Evolutionary conservation across 805 yeast species (phyloP).

Genomic region (Kregervanrija fluxuum): DNA sequence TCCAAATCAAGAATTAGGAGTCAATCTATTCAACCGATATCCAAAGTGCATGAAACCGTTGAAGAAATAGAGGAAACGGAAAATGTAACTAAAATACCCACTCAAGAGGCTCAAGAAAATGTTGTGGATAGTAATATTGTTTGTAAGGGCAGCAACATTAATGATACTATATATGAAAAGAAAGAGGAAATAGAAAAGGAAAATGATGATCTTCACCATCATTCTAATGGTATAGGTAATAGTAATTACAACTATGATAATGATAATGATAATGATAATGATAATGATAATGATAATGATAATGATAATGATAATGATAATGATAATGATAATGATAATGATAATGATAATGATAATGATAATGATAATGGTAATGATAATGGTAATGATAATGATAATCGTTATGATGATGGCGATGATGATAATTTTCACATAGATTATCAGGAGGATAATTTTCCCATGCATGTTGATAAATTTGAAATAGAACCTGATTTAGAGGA

Average conservation of each 20-base stretch:
- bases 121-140: too few species aligned
- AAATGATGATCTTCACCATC: neutral
- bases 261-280: neutral
- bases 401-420: neutral
- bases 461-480: too few species aligned
- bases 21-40: neutral
- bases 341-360: neutral
- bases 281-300: neutral
- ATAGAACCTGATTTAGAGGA: too few species aligned
- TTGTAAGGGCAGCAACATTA: too few species aligned
- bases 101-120: too few species aligned
- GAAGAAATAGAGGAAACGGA: slow-evolving; percentile 4
- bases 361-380: neutral
- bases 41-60: slow-evolving; percentile 1
- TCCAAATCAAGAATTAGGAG: slow-evolving; percentile 9
- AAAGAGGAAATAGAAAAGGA: neutral
- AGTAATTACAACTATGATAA: neutral
- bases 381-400: neutral
- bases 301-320: neutral
- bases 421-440: neutral
- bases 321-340: neutral
- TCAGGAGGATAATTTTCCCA: too few species aligned
- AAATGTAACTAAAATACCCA: too few species aligned
- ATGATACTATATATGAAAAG: neutral
- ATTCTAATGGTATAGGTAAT: neutral